A percentile compares a stretch with the other conserved stretches of the same genome.
Conservation (phyloP, 2,329 filamentous ascomycete genomes). For the Phaeosphaeria sp. region DNA sequence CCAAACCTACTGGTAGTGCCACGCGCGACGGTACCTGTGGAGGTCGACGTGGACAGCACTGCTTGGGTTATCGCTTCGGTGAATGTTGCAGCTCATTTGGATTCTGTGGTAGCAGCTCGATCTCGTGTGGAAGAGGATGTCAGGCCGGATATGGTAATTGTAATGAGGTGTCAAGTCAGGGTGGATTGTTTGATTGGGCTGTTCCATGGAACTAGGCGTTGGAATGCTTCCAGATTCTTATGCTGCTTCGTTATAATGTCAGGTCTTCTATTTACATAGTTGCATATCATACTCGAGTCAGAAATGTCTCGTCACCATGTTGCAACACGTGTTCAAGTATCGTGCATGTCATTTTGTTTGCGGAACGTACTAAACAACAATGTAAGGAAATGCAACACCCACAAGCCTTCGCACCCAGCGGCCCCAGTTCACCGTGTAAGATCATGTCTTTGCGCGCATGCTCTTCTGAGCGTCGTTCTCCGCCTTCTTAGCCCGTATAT, state of each 20-base stretch:
- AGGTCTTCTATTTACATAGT: no score
- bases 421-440: not conserved
- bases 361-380: no score
- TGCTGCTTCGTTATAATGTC: no score
- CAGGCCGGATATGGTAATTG: not conserved
- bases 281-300: no score
- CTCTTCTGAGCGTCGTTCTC: not conserved
- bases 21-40: not conserved
- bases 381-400: not conserved
- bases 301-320: no score
- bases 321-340: no score
- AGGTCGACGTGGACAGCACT: not conserved
- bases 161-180: not conserved
- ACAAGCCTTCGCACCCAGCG: no score
- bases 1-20: not conserved
- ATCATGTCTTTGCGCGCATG: not conserved
- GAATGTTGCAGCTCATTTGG: conserved; percentile 1
- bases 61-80: not conserved
- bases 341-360: no score
- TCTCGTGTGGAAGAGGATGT: not conserved
- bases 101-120: not conserved
- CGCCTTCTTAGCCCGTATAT: not conserved
- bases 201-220: not conserved
- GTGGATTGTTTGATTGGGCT: not conserved
- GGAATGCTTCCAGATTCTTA: no score